These are phyloP conservation scores for Clarireedia sp. DNA, from an alignment of 2,329 filamentous ascomycete species.

Conservation along the genomic window DNA sequence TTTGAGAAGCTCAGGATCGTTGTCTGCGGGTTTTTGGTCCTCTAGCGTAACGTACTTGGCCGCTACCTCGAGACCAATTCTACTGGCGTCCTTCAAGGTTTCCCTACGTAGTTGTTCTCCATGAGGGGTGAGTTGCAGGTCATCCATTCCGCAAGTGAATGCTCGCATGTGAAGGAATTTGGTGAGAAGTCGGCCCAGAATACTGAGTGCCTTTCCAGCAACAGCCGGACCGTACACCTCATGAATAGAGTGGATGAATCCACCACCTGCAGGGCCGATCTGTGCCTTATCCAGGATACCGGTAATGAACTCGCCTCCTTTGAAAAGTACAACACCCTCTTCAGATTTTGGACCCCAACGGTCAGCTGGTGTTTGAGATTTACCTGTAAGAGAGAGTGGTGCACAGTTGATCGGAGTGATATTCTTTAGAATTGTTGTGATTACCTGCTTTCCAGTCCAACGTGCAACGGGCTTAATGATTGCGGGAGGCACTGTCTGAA, in stretches of 20 bases:
- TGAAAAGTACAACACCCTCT: conserved; percentile 74
- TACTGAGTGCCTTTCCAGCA: conserved; percentile 81
- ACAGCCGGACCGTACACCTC: conserved; percentile 84
- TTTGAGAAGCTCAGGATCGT: conserved; percentile 63
- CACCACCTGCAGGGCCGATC: conserved; percentile 78
- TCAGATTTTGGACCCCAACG: conserved; percentile 72
- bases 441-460: conserved; percentile 96
- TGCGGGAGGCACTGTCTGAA: conserved; percentile 73
- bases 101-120: conserved; percentile 67
- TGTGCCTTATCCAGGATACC: conserved; percentile 96
- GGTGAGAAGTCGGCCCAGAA: conserved; percentile 81
- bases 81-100: conserved; percentile 58
- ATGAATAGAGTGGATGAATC: conserved; percentile 85
- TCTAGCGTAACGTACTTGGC: conserved; percentile 82
- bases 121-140: conserved; percentile 73
- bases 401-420: conserved; percentile 71
- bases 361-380: conserved; percentile 68
- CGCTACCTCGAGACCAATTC: conserved; percentile 70
- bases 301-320: conserved; percentile 77
- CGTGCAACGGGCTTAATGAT: conserved; percentile 71
- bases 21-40: conserved; percentile 50
- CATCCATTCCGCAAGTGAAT: conserved; percentile 96
- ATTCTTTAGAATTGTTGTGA: conserved; percentile 88
- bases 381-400: conserved; percentile 70
- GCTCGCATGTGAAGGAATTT: conserved; percentile 87